Evolutionary conservation across 116 monocot genomes (phyloP), one percentile per base, ranked within the genome.

Genomic region (Trichopus zeylanicus): DNA sequence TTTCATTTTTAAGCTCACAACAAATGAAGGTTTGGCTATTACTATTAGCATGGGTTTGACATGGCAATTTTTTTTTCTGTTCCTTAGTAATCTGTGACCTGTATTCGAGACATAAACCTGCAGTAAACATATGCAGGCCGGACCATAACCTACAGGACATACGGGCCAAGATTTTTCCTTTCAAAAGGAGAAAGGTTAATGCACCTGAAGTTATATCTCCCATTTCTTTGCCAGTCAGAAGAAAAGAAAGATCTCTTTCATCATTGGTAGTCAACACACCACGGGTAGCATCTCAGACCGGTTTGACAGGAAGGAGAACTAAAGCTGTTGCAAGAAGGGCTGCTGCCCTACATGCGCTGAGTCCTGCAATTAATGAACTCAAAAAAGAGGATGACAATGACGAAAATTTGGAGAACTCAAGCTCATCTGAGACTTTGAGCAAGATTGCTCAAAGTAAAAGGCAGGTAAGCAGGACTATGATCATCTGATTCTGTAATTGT

Each of bases 61-160:
- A 42, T 42, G 13, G 42, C 8, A 13, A 12, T 3, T 42, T 42
- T 13, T 42, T 42, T 13, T 42, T 16, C 13, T 42, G 42, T 42
- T 42, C 42, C 42, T 42, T 13, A 42, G n/a, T n/a, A n/a, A n/a
- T n/a, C n/a, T n/a, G n/a, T n/a, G n/a, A n/a, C n/a, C n/a, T n/a
- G n/a, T n/a, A n/a, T n/a, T n/a, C n/a, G n/a, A n/a, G n/a, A n/a
- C n/a, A n/a, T n/a, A n/a, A n/a, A n/a, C n/a, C n/a, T 13, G 42
- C 13, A 42, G 42, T 13, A 42, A 42, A 42, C 42, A 16, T 42
- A 20, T 65, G 57, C 88, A 93, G 93, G 62, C 80, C 86, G 55
- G 94, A 95, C 79, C 89, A 95, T 69, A 95, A 68, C 59, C 60
- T 94, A 62, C 83, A 95, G 72, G 90, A 95, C 76, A 63, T 89